These are phyloP conservation scores for Sporothrix sp. DNA, from an alignment of 2,329 filamentous ascomycete genomes.

Conservation along the genomic window DNA sequence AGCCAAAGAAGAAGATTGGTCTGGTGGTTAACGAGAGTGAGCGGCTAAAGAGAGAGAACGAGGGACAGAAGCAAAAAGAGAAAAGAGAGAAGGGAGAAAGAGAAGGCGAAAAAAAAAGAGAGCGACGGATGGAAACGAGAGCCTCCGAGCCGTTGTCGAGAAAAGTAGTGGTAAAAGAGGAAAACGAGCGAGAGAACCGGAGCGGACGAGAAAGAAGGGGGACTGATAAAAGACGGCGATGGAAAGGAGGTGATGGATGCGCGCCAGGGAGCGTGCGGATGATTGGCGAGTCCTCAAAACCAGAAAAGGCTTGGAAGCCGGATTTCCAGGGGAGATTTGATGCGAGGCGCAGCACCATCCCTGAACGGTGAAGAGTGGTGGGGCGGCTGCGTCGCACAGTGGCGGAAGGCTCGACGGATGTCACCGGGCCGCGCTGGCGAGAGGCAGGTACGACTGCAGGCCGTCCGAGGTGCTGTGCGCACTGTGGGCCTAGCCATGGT, in stretches of 20 bases:
- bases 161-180: not conserved
- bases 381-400: not conserved
- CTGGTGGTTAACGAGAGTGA: conserved; percentile 8
- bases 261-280: not conserved
- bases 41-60: conserved; percentile 1
- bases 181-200: not conserved
- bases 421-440: not conserved
- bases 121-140: too few species aligned
- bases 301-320: conserved; percentile 6
- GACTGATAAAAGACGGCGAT: not conserved
- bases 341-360: conserved; percentile 17
- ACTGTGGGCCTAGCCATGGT: too few species aligned
- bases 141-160: not conserved
- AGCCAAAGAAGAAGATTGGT: not conserved
- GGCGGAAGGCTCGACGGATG: not conserved
- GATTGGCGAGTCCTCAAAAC: conserved; percentile 6
- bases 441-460: too few species aligned
- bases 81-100: not conserved
- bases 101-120: not conserved
- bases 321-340: conserved; percentile 17
- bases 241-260: not conserved
- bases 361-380: not conserved
- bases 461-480: too few species aligned
- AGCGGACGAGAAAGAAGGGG: not conserved
- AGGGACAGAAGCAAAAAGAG: not conserved